These are phyloP conservation scores for Skeletonema costatum DNA, from an alignment of 108 stramenopile genomes.

Conservation along the genomic window DNA sequence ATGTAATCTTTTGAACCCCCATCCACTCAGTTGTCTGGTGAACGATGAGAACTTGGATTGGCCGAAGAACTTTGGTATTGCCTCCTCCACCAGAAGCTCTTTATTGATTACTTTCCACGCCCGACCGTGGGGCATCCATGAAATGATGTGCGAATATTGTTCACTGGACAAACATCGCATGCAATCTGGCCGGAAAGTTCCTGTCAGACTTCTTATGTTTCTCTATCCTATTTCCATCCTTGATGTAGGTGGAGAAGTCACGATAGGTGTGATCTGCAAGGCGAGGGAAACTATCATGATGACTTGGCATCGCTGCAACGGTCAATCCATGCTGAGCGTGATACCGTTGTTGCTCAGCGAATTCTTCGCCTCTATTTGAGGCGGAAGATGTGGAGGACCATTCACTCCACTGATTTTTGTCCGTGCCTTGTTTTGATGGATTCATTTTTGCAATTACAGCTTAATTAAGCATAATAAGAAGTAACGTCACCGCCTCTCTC, in stretches of 20 bases:
- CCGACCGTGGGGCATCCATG: slow-evolving; percentile 6
- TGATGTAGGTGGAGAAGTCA: no score
- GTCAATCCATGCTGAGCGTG: neutral
- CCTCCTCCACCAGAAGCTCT: neutral
- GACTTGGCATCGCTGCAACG: neutral
- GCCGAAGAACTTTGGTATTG: neutral
- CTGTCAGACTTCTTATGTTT: no score
- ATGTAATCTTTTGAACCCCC: slow-evolving; percentile 1
- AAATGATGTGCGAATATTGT: neutral
- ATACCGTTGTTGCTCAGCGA: neutral
- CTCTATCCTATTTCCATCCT: no score
- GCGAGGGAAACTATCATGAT: no score
- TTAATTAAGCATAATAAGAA: no score
- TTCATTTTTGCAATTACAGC: no score
- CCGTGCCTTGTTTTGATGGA: no score
- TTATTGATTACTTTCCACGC: neutral
- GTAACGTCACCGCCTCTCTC: no score
- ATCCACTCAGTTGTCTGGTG: neutral
- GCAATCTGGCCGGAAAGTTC: no score
- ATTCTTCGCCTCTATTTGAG: neutral
- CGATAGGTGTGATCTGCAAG: no score
- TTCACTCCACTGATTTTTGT: neutral
- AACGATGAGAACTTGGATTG: neutral
- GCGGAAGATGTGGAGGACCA: neutral
- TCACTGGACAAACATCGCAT: no score